Conservation (phyloP, 73 alveolate genomes). For the Paramecium octaurelia region DNA sequence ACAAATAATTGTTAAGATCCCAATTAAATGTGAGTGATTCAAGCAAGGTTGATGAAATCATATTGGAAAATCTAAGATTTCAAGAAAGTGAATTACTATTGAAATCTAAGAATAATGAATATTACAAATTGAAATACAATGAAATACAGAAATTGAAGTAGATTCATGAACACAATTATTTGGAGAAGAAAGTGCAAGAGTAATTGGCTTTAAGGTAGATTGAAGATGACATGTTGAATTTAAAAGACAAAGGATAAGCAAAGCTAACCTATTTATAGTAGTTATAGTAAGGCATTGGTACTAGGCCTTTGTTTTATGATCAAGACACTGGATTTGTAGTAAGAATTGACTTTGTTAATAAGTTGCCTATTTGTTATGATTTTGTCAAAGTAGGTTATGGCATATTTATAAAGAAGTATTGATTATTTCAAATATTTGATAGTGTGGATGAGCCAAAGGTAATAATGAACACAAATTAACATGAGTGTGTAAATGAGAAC, state of each 20-base stretch:
- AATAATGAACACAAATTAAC: background rate
- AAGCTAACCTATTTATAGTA: background rate
- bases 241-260: background rate
- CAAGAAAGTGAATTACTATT: background rate
- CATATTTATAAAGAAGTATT: background rate
- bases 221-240: slow-evolving; percentile 26
- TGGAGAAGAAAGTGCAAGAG: slow-evolving; percentile 19
- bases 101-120: background rate
- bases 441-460: background rate
- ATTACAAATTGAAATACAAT: background rate
- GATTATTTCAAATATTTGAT: background rate
- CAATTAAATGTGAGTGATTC: background rate
- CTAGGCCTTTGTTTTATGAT: slow-evolving; percentile 27
- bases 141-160: background rate
- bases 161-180: background rate
- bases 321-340: slow-evolving; percentile 10
- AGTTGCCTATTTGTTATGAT: background rate
- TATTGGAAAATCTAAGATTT: background rate
- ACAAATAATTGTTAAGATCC: background rate
- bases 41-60: background rate
- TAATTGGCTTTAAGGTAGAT: background rate
- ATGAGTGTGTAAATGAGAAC: background rate
- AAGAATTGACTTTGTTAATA: background rate
- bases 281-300: background rate
- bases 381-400: slow-evolving; percentile 16